Evolutionary conservation across 2,329 filamentous ascomycete genomes (phyloP).

Genomic region (Penicillium sp.): DNA sequence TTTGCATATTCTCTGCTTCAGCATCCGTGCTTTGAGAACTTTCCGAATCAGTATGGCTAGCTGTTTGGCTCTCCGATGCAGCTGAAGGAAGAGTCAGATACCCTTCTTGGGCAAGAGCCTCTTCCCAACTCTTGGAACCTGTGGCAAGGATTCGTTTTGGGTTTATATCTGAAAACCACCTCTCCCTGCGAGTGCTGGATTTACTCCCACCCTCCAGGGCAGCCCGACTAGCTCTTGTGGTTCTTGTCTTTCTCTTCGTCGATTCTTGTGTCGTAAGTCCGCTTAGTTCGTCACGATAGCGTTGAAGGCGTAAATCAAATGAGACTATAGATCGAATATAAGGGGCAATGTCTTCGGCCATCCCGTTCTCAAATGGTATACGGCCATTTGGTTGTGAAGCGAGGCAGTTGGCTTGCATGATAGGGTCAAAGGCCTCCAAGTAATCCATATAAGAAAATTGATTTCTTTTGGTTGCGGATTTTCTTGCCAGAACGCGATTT

Average conservation of each 20-base stretch:
- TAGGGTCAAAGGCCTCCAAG: constrained; percentile 48
- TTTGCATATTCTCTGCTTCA: neutral
- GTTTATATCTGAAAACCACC: constrained; percentile 66
- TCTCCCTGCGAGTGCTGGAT: constrained; percentile 62
- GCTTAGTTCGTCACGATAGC: constrained; percentile 61
- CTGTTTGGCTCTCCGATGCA: constrained; percentile 16
- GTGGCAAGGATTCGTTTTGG: constrained; percentile 63
- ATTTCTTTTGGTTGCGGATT: constrained; percentile 16
- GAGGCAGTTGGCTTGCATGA: constrained; percentile 41
- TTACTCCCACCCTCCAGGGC: constrained; percentile 72
- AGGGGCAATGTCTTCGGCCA: constrained; percentile 74
- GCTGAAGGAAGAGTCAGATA: constrained; percentile 26
- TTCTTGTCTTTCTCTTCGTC: constrained; percentile 58
- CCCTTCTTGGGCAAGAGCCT: constrained; percentile 29
- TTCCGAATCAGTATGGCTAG: constrained; percentile 17
- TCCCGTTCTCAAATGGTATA: constrained; percentile 67
- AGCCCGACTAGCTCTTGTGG: constrained; percentile 69
- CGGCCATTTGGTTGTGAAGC: constrained; percentile 31
- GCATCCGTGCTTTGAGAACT: constrained; percentile 8
- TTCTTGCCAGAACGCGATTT: constrained; percentile 31
- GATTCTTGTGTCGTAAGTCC: constrained; percentile 60
- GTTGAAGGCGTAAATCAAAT: constrained; percentile 68
- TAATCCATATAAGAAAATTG: constrained; percentile 38
- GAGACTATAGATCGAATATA: constrained; percentile 83
- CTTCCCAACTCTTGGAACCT: constrained; percentile 44